Percentiles rank a stretch among this genome's conserved stretches.
These are phyloP conservation scores for Brachypodium distachyon DNA, from an alignment of 202 grass and related monocot species.

Conservation along the genomic window DNA sequence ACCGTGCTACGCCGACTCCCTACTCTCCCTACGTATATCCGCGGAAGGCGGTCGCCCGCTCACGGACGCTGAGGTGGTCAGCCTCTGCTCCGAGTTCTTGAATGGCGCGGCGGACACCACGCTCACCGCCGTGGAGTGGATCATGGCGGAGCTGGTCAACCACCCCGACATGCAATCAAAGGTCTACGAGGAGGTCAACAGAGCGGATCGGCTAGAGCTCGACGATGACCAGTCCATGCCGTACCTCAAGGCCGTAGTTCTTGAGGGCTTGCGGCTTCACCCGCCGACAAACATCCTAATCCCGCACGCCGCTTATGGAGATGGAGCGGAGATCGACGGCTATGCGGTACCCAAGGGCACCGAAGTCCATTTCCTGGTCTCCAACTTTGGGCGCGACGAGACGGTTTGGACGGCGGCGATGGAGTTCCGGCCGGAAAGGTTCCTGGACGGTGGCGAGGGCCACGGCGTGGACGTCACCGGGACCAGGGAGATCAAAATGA, in stretches of 20 bases:
- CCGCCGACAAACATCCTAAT: too few species aligned
- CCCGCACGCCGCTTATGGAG: neutral
- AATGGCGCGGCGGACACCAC: neutral
- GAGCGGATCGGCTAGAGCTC: too few species aligned
- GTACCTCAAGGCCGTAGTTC: too few species aligned
- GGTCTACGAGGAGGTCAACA: too few species aligned
- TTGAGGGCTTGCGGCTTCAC: too few species aligned
- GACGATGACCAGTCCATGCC: too few species aligned
- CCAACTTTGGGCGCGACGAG: constrained; percentile 24
- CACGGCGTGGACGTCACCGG: constrained; percentile 30
- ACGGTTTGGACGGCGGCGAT: constrained; percentile 18
- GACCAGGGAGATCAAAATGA: too few species aligned
- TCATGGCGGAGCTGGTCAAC: too few species aligned
- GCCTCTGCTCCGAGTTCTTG: neutral
- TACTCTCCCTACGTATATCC: neutral
- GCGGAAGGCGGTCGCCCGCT: neutral
- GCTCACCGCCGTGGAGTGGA: too few species aligned
- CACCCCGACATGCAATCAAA: too few species aligned
- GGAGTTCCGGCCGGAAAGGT: constrained; percentile 38
- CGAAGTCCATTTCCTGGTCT: constrained; percentile 37
- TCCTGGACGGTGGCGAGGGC: constrained; percentile 40
- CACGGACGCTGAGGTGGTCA: neutral
- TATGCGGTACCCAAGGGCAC: constrained; percentile 16
- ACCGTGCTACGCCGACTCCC: neutral
- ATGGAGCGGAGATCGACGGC: neutral